Evolutionary conservation across 1,284 basidiomycete species (phyloP).

Genomic region (Athelia psychrophila): DNA sequence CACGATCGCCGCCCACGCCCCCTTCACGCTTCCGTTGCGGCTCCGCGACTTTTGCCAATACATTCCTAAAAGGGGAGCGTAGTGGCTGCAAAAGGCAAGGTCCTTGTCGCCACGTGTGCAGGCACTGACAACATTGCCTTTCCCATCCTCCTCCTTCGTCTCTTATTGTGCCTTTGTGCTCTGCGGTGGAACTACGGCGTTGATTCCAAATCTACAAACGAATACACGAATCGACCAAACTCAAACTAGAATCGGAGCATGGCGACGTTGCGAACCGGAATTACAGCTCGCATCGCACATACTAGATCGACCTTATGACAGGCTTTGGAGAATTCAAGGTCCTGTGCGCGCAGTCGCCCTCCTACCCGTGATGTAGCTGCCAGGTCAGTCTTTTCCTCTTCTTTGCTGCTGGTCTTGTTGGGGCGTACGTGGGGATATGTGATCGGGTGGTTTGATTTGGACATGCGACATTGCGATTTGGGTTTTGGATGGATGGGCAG

Average conservation of each 20-base stretch:
- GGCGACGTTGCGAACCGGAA: background rate
- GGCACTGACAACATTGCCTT: background rate
- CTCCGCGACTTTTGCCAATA: no score
- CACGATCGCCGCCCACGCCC: no score
- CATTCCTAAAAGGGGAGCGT: background rate
- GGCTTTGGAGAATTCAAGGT: constrained; percentile 60
- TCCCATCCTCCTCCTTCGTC: no score
- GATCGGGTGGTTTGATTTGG: no score
- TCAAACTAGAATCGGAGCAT: background rate
- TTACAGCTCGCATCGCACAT: background rate
- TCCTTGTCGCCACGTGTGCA: background rate
- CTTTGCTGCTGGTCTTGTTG: no score
- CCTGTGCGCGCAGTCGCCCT: constrained; percentile 55
- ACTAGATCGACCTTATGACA: constrained; percentile 32
- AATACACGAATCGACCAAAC: background rate
- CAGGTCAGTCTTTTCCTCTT: constrained; percentile 46
- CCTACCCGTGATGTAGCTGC: constrained; percentile 67
- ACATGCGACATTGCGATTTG: no score
- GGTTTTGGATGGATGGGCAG: background rate
- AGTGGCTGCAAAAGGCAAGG: background rate
- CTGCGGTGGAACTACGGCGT: background rate
- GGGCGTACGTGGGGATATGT: no score
- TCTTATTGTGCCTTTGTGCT: background rate
- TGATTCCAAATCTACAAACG: background rate
- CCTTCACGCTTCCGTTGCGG: no score